Evolutionary conservation across 192 early-diverging fungal genomes (phyloP).

Genomic region (Cetraspora pellucida): DNA sequence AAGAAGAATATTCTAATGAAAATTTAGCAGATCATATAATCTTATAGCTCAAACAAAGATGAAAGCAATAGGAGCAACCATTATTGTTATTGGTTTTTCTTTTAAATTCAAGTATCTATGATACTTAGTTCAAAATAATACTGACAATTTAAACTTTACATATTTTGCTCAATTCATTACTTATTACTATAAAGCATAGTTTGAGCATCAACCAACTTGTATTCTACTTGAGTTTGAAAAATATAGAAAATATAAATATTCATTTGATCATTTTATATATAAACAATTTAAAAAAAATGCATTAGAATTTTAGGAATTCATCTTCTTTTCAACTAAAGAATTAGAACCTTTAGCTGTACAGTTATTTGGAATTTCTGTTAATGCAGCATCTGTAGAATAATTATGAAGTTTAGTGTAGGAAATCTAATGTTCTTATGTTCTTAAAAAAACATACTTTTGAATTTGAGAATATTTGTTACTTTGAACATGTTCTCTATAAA

Average conservation of each 20-base stretch:
- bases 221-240: background rate
- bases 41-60: background rate
- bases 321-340: background rate
- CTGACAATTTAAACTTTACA: slow-evolving; percentile 3
- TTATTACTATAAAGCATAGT: slow-evolving; percentile 25
- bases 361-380: slow-evolving; percentile 31
- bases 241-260: background rate
- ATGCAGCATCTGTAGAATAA: slow-evolving; percentile 20
- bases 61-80: background rate
- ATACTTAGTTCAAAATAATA: slow-evolving; percentile 3
- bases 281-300: slow-evolving; percentile 6
- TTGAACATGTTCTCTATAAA: too few relatives aligned
- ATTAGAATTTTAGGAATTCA: background rate
- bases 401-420: background rate
- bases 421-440: too few relatives aligned
- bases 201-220: background rate
- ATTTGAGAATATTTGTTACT: too few relatives aligned
- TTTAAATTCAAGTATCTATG: background rate
- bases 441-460: too few relatives aligned
- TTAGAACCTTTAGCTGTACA: background rate
- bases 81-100: background rate
- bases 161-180: background rate
- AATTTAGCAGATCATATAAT: background rate
- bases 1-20: background rate
- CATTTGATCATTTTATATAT: slow-evolving; percentile 17